Evolutionary conservation across 2,329 filamentous ascomycete species (phyloP).

Genomic region (Trichoderma pleuroti): DNA sequence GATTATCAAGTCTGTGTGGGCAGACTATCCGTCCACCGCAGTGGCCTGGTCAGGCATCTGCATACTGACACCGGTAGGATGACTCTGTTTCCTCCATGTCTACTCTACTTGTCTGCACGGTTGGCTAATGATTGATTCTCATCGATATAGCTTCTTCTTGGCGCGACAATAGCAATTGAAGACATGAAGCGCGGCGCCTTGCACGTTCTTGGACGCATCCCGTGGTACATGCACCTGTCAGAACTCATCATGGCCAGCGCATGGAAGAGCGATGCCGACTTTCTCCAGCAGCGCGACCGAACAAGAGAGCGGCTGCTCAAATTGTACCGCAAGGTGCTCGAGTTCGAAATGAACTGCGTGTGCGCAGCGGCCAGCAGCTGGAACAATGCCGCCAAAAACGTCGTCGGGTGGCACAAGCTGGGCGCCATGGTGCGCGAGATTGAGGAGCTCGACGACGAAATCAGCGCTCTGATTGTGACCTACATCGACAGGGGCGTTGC

Average conservation of each 20-base stretch:
- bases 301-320: constrained; percentile 26
- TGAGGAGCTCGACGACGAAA: constrained; percentile 27
- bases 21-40: constrained; percentile 29
- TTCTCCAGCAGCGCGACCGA: constrained; percentile 23
- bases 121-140: neutral
- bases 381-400: constrained; percentile 37
- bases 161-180: constrained; percentile 33
- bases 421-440: constrained; percentile 28
- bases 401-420: constrained; percentile 35
- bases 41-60: constrained; percentile 38
- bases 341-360: constrained; percentile 40
- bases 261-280: constrained; percentile 27
- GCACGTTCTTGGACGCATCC: constrained; percentile 33
- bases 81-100: neutral
- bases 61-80: constrained; percentile 36
- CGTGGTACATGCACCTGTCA: constrained; percentile 35
- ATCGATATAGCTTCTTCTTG: constrained; percentile 33
- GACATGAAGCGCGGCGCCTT: constrained; percentile 31
- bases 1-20: constrained; percentile 27
- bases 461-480: constrained; percentile 25
- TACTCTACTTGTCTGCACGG: neutral
- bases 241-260: constrained; percentile 26
- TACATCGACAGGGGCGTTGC: constrained; percentile 22
- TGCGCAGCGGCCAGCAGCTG: constrained; percentile 37
- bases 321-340: constrained; percentile 34